phyloP scores from a whole-genome alignment of 2,329 filamentous ascomycete genomes.

The Lecanicillium sp. region DNA sequence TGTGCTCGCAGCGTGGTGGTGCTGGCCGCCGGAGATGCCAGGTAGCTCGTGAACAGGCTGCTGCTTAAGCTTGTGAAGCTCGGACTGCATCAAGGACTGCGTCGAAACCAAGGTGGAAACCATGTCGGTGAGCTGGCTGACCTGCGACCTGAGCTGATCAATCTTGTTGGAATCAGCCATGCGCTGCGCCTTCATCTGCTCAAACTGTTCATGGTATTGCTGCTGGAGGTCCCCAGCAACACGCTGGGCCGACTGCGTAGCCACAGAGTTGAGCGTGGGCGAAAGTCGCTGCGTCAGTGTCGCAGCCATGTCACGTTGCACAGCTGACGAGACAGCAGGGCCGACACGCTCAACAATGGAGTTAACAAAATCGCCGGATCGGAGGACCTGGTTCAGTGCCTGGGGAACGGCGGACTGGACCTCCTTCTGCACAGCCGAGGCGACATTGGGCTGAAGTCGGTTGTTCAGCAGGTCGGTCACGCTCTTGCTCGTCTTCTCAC shows the following conservation, averaged over 20 bases:
- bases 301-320: conserved; percentile 63
- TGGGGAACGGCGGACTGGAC: conserved; percentile 65
- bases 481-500: conserved; percentile 58
- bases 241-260: conserved; percentile 60
- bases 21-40: conserved; percentile 21
- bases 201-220: conserved; percentile 46
- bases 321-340: conserved; percentile 56
- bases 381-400: conserved; percentile 48
- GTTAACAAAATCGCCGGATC: conserved; percentile 67
- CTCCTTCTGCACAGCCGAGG: conserved; percentile 64
- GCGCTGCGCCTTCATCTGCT: conserved; percentile 45
- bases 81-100: conserved; percentile 63
- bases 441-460: conserved; percentile 60
- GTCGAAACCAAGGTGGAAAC: conserved; percentile 63
- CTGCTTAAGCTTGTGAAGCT: conserved; percentile 53
- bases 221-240: conserved; percentile 64
- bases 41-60: conserved; percentile 41
- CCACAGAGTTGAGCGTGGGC: conserved; percentile 59
- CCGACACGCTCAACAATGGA: conserved; percentile 63
- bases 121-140: conserved; percentile 61
- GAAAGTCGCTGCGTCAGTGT: conserved; percentile 58
- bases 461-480: conserved; percentile 67
- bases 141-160: conserved; percentile 62
- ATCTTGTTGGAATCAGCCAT: conserved; percentile 57
- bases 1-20: conserved; percentile 19